Evolutionary conservation across 139 green algal genomes (phyloP).

Genomic region (Limnomonas spitsbergensis): DNA sequence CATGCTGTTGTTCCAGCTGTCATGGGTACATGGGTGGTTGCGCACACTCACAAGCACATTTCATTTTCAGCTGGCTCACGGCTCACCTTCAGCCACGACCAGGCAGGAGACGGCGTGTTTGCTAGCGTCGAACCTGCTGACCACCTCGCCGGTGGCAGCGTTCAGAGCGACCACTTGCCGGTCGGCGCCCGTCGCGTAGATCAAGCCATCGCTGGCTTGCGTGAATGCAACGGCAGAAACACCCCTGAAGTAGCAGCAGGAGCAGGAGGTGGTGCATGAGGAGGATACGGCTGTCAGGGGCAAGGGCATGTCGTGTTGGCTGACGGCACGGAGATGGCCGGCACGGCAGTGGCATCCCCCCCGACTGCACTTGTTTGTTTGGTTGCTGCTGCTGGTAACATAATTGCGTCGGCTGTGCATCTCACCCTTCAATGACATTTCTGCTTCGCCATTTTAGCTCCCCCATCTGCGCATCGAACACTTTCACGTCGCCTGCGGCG

Average conservation of each 20-base stretch:
- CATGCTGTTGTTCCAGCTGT: no score
- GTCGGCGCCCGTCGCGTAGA: slow-evolving; percentile 27
- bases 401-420: no score
- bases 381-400: no score
- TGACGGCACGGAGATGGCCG: no score
- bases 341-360: no score
- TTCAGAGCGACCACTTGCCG: slow-evolving; percentile 24
- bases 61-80: no score
- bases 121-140: slow-evolving; percentile 42
- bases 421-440: slow-evolving; percentile 58
- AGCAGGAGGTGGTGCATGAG: neutral
- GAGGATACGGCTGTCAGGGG: neutral
- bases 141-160: slow-evolving; percentile 18
- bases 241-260: slow-evolving; percentile 23
- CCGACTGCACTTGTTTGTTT: no score
- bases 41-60: no score
- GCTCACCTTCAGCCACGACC: slow-evolving; percentile 42
- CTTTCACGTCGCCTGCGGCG: slow-evolving; percentile 49
- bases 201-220: neutral
- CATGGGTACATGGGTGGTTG: no score
- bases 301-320: neutral
- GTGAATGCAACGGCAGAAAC: slow-evolving; percentile 33
- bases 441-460: slow-evolving; percentile 49
- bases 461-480: slow-evolving; percentile 50
- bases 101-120: slow-evolving; percentile 50